Conservation (phyloP, 257 asterid species). For the Salvia rosmarinus region DNA sequence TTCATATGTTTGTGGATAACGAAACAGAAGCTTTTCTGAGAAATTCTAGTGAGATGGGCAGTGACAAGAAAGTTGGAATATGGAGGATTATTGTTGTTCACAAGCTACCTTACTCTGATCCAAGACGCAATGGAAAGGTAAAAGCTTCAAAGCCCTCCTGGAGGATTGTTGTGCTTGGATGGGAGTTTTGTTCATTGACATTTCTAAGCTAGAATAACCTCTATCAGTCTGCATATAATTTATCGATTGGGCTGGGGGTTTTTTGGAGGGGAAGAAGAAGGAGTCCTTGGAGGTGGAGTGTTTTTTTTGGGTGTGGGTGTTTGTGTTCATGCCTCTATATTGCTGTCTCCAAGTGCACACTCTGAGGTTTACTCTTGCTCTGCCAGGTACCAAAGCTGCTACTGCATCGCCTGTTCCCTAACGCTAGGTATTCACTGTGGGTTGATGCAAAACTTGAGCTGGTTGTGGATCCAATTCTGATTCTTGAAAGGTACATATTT, state of each 20-base stretch:
- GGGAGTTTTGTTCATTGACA: background rate
- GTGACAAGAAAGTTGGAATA: slow-evolving; percentile 67
- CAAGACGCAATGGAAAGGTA: slow-evolving; percentile 97
- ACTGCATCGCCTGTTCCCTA: slow-evolving; percentile 84
- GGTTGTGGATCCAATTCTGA: slow-evolving; percentile 82
- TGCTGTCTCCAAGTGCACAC: too few relatives aligned
- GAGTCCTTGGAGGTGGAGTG: too few relatives aligned
- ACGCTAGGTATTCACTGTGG: slow-evolving; percentile 87
- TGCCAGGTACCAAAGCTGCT: slow-evolving; percentile 85
- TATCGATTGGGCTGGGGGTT: too few relatives aligned
- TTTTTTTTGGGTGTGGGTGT: too few relatives aligned
- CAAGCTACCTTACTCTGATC: slow-evolving; percentile 80
- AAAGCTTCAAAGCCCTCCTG: slow-evolving; percentile 18
- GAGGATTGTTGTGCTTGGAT: slow-evolving; percentile 5
- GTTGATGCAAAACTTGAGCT: slow-evolving; percentile 92
- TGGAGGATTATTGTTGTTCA: slow-evolving; percentile 82
- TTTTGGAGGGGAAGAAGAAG: too few relatives aligned
- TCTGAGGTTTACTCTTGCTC: slow-evolving; percentile 34
- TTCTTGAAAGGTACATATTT: slow-evolving; percentile 76
- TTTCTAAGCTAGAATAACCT: slow-evolving; percentile 14
- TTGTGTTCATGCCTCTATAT: too few relatives aligned
- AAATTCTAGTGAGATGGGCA: slow-evolving; percentile 64
- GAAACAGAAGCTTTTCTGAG: slow-evolving; percentile 64
- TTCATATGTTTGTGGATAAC: slow-evolving; percentile 84
- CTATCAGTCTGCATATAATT: background rate